Evolutionary conservation across 495 filamentous ascomycete genomes (phyloP).

Genomic region (Penicillium atrosanguineum): DNA sequence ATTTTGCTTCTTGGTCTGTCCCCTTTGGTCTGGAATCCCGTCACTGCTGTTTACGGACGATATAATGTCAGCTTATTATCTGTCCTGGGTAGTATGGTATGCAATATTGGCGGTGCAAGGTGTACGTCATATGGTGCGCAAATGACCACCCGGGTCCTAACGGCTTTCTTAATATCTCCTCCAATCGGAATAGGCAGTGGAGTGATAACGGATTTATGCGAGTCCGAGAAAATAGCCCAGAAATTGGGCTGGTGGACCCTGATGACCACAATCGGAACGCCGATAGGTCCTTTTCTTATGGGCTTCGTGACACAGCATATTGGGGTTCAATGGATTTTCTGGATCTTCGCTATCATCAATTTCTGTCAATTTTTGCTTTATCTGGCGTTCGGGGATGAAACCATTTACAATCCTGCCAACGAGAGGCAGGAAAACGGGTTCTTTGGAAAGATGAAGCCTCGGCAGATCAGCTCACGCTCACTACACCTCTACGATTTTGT

Average conservation of each 20-base stretch:
- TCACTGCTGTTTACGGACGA: constrained; percentile 30
- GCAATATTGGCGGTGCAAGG: constrained; percentile 34
- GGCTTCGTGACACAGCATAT: constrained; percentile 33
- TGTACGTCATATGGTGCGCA: constrained; percentile 29
- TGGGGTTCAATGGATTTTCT: constrained; percentile 34
- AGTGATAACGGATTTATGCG: constrained; percentile 29
- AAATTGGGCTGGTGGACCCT: constrained; percentile 35
- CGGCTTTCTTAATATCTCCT: constrained; percentile 31
- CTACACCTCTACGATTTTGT: constrained; percentile 18
- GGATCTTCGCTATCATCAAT: constrained; percentile 36
- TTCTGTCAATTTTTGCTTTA: constrained; percentile 27
- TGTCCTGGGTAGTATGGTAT: constrained; percentile 30
- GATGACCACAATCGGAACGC: constrained; percentile 32
- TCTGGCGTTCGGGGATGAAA: constrained; percentile 27
- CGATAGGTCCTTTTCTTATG: constrained; percentile 32
- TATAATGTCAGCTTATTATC: constrained; percentile 31
- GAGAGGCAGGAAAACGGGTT: constrained; percentile 5
- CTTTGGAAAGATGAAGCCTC: constrained; percentile 17
- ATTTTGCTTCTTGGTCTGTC: constrained; percentile 30
- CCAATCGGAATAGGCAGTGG: constrained; percentile 35
- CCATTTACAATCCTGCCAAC: constrained; percentile 17
- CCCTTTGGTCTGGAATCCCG: constrained; percentile 32
- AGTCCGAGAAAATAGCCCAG: constrained; percentile 26
- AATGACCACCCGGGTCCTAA: constrained; percentile 29
- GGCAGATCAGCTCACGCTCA: constrained; percentile 17